phyloP scores from a whole-genome alignment of 805 yeast species.

The Hanseniaspora lachancei region DNA sequence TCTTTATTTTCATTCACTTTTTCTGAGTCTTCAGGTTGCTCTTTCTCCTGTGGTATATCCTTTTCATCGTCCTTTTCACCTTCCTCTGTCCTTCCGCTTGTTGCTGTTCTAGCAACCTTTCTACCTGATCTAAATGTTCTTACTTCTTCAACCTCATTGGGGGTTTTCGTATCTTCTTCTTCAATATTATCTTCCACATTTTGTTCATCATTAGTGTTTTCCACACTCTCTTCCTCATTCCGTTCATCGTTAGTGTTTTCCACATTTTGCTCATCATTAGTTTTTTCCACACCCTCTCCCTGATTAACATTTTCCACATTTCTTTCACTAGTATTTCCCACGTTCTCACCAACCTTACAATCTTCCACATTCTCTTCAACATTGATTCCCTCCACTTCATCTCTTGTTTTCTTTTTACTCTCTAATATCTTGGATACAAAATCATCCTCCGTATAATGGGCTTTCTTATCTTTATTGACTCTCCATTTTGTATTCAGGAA shows the following conservation, averaged over 20 bases:
- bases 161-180: too few relatives aligned
- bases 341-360: constrained; percentile 3
- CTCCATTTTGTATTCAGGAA: constrained; percentile 7
- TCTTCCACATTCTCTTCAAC: constrained; percentile 10
- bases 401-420: neutral
- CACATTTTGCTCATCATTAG: constrained; percentile 1
- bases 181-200: constrained; percentile 1
- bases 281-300: constrained; percentile 13
- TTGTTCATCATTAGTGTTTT: neutral
- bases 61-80: neutral
- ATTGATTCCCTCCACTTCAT: constrained; percentile 12
- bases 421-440: neutral
- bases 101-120: neutral
- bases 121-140: constrained; percentile 13
- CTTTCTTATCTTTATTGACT: neutral
- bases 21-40: neutral
- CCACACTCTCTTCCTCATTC: constrained; percentile 10
- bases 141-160: constrained; percentile 1
- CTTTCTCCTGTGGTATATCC: too few relatives aligned
- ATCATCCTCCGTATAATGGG: neutral
- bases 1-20: neutral
- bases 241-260: neutral
- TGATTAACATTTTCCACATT: too few relatives aligned
- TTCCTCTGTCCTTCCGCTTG: neutral
- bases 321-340: neutral